These are phyloP conservation scores for Cenchrus purpureus DNA, from an alignment of 176 grass and related monocot genomes.

Conservation along the genomic window DNA sequence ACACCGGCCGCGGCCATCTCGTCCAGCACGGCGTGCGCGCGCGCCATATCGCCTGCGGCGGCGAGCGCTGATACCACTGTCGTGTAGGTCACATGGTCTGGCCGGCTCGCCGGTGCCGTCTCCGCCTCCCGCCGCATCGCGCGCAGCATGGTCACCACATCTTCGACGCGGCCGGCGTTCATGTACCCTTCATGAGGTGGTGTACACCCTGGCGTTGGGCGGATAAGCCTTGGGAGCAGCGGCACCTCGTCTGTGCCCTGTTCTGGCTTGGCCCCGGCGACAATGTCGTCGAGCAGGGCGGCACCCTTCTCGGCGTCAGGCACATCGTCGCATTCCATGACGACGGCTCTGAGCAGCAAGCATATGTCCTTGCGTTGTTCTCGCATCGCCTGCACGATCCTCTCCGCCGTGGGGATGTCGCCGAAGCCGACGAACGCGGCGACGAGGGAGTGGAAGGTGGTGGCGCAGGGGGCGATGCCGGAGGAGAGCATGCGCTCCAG, in stretches of 20 bases:
- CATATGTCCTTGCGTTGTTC: constrained; percentile 67
- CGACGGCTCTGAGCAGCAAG: constrained; percentile 45
- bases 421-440: constrained; percentile 82
- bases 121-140: constrained; percentile 69
- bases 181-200: constrained; percentile 96
- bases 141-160: constrained; percentile 64
- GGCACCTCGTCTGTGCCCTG: neutral
- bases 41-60: constrained; percentile 56
- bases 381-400: constrained; percentile 84
- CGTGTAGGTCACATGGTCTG: constrained; percentile 79
- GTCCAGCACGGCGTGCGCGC: constrained; percentile 55
- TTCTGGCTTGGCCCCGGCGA: neutral
- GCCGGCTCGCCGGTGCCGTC: constrained; percentile 57
- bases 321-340: neutral
- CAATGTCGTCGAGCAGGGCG: constrained; percentile 59
- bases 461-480: constrained; percentile 58
- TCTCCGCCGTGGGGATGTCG: constrained; percentile 65
- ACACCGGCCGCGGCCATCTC: constrained; percentile 67
- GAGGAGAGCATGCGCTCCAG: constrained; percentile 48
- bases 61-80: constrained; percentile 75
- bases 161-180: constrained; percentile 75
- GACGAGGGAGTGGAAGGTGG: constrained; percentile 82
- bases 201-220: constrained; percentile 79
- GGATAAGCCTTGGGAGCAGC: constrained; percentile 55
- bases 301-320: constrained; percentile 18